Evolutionary conservation across 2,329 filamentous ascomycete species (phyloP), one percentile per base, ranked within the genome.

Genomic region (Aspergillus pseudoglaucus): DNA sequence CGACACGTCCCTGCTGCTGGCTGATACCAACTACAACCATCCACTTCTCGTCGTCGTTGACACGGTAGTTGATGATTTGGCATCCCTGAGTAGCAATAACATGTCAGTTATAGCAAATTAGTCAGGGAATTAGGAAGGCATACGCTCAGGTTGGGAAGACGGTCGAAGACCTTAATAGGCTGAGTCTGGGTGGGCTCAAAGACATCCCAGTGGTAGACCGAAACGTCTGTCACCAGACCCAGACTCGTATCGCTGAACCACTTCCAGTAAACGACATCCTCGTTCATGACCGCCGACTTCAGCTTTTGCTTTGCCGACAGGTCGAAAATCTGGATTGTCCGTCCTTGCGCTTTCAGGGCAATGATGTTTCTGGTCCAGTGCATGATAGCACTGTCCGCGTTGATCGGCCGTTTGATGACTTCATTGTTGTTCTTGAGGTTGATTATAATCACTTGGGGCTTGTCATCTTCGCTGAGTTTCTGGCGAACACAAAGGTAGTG

Each of bases 1-100:
- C 90, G 38, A 98, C 90, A 52, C 93, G 88, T 48, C 90, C 91
- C 67, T 90, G 85, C 65, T 94, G 87, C 67, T 90, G 88, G 50
- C 90, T 90, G 61, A 98, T 98, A 62, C 93, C 93, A 49, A 98
- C 90, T 48, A 96, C 85, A 25, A 94, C 90, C 84, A 95, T 95
- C 93, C 93, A 98, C 73, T 95, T 95, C 68, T 90, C 89, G 57
- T 98, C 91, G 56, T 85, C 83, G 70, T 91, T 96, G 60, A 94
- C 88, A 59, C 91, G 89, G 75, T 98, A 98, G 76, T 97, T 98
- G 81, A 98, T 98, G 71, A 98, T 98, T 82, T 98, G 93, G 73
- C 89, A 94, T 57, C 86, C 87, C 88, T 94, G 61, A 47, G 32
- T 22, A 51, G 15, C 25, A 50, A 47, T 43, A 6, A 48, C 42